Evolutionary conservation across 1,139 yeast genomes (phyloP).

Genomic region (Saccharomyces pastorianus): DNA sequence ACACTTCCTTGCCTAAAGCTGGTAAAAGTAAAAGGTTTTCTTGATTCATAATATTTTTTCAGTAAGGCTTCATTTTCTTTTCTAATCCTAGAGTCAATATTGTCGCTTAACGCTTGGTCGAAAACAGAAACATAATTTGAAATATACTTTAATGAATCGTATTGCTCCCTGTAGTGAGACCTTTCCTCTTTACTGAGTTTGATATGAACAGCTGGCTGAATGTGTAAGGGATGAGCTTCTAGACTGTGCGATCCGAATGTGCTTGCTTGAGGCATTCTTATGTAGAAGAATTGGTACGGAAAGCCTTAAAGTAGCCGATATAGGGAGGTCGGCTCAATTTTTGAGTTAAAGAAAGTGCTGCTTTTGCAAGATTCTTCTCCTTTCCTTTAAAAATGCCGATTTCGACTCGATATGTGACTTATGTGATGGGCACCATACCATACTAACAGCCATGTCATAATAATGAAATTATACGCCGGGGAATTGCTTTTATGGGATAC

Average conservation of each 20-base stretch:
- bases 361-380: not conserved
- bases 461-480: not conserved
- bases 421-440: not conserved
- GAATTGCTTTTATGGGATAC: not conserved
- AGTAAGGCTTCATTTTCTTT: constrained; percentile 16
- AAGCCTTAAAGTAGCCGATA: not conserved
- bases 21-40: constrained; percentile 4
- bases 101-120: constrained; percentile 8
- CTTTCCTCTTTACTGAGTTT: constrained; percentile 1
- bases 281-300: not conserved
- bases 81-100: constrained; percentile 9
- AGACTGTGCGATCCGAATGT: not conserved
- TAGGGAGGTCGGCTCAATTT: not conserved
- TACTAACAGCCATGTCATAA: not conserved
- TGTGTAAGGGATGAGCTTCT: not conserved
- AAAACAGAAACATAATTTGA: constrained; percentile 10
- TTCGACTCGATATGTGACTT: not conserved
- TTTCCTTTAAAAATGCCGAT: not conserved
- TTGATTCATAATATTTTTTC: constrained; percentile 16
- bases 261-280: not conserved
- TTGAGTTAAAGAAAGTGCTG: not conserved
- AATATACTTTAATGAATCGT: constrained; percentile 5
- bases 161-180: not conserved
- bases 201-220: not conserved
- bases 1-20: constrained; percentile 17